Evolutionary conservation across 768 basidiomycete genomes (phyloP), one percentile per base, ranked within the genome.

Genomic region (Fomitopsis serialis): DNA sequence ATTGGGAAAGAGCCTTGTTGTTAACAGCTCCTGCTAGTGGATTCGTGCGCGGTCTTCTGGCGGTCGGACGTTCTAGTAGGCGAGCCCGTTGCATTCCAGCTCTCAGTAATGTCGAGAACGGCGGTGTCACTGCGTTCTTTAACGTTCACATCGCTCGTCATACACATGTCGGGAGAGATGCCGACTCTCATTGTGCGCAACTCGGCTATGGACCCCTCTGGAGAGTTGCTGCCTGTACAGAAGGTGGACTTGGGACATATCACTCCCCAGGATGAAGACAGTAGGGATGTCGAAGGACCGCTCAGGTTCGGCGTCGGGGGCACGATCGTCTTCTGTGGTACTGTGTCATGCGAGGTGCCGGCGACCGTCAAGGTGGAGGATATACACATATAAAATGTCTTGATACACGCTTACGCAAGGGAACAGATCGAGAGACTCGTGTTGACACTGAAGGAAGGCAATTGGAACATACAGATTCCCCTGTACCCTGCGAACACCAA

Each of bases 31-130:
- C 40, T 52, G 54, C 1, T 54, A 94, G 92, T 94, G 55, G 73
- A 82, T 35, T 77, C 82, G 0, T 73, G 71, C 27, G 70, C 85
- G 3, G 75, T 83, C 0, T 98, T 97, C 67, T 94, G 90, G 87
- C 66, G 75, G 8, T 56, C 78, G 0, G 77, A 82, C 53, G 79
- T 82, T 23, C 75, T 77, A 48, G 77, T 94, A 4, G 78, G 75
- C 10, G 79, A 84, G 56, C 65, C 71, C 2, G 79, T 79, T 0
- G 79, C 89, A 0, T 97, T 92, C 68, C 94, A 98, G 66, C 61
- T 97, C 8, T 71, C 75, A 8, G 63, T 97, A 27, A 68, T 73
- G 2, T 79, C 87, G 0, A 81, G 83, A 0, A 61, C 67, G 0
- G 61, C 69, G 3, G 71, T 79, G 12, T 65, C 74, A 0, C 72